A percentile compares a stretch with the other conserved stretches of the same genome.
Conservation (phyloP, 192 early-diverging fungal genomes). For the Jimgerdemannia flammicorona region DNA sequence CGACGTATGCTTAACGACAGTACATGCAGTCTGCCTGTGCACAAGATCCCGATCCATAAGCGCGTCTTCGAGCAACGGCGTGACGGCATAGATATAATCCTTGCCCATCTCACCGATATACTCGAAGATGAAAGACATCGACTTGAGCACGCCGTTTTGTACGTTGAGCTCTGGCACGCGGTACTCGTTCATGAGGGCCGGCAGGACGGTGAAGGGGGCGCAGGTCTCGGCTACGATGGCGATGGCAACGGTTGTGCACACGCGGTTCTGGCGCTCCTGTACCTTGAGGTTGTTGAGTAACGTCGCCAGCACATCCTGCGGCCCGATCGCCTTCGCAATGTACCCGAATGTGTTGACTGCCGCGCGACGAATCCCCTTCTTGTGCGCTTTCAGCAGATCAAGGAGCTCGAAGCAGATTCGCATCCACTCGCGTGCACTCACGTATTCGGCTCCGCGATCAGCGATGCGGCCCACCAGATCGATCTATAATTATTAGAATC, state of each 20-base stretch:
- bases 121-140: slow-evolving; percentile 94
- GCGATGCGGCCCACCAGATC: slow-evolving; percentile 99
- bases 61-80: slow-evolving; percentile 93
- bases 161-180: slow-evolving; percentile 98
- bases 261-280: slow-evolving; percentile 98
- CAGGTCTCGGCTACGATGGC: slow-evolving; percentile 84
- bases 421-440: slow-evolving; percentile 99
- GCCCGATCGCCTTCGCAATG: slow-evolving; percentile 98
- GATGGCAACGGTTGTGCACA: slow-evolving; percentile 99
- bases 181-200: slow-evolving; percentile 99
- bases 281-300: slow-evolving; percentile 98
- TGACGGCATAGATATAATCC: slow-evolving; percentile 97
- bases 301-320: slow-evolving; percentile 98
- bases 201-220: slow-evolving; percentile 96
- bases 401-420: slow-evolving; percentile 97
- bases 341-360: slow-evolving; percentile 99
- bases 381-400: slow-evolving; percentile 95
- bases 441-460: slow-evolving; percentile 95
- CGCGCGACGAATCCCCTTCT: slow-evolving; percentile 92
- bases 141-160: slow-evolving; percentile 98
- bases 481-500: slow-evolving; percentile 31
- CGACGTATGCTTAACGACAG: slow-evolving; percentile 92
- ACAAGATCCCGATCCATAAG: slow-evolving; percentile 97
- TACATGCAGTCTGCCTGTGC: slow-evolving; percentile 96
- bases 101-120: slow-evolving; percentile 98